A percentile compares a stretch with the other conserved stretches of the same genome.
These are phyloP conservation scores for Stachybotrys elegans DNA, from an alignment of 2,329 filamentous ascomycete genomes.

Conservation along the genomic window DNA sequence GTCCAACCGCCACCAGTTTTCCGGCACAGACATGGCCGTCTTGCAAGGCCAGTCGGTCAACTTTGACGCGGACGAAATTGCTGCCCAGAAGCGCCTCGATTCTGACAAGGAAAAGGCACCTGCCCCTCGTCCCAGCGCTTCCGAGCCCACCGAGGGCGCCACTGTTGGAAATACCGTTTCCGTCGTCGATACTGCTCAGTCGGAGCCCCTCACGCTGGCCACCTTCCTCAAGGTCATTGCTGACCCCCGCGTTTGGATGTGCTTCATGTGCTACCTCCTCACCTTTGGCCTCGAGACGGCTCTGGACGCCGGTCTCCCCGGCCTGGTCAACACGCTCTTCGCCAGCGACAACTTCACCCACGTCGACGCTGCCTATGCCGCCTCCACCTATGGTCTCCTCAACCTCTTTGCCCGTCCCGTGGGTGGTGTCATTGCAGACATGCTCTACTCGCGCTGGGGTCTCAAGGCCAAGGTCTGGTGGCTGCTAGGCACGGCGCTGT, in stretches of 20 bases:
- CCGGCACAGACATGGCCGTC: not conserved
- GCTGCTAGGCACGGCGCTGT: not conserved
- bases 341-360: not conserved
- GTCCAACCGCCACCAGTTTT: conserved; percentile 1
- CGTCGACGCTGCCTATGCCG: not conserved
- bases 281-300: not conserved
- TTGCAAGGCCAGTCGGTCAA: not conserved
- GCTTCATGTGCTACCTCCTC: not conserved
- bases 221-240: not conserved
- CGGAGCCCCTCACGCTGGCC: not conserved
- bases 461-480: conserved; percentile 1
- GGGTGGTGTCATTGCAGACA: not conserved
- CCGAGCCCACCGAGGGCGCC: too few species aligned
- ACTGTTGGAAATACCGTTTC: too few species aligned
- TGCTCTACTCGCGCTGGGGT: not conserved
- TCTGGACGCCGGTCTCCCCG: not conserved
- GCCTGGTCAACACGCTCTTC: not conserved
- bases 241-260: conserved; percentile 4
- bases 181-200: not conserved
- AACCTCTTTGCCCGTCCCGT: not conserved
- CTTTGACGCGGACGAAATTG: not conserved
- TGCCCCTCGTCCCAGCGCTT: too few species aligned
- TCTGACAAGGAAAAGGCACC: too few species aligned
- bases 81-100: too few species aligned
- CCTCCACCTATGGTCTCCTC: not conserved